These are phyloP conservation scores for Boletus subparvulus DNA, from an alignment of 768 basidiomycete genomes.

Conservation along the genomic window DNA sequence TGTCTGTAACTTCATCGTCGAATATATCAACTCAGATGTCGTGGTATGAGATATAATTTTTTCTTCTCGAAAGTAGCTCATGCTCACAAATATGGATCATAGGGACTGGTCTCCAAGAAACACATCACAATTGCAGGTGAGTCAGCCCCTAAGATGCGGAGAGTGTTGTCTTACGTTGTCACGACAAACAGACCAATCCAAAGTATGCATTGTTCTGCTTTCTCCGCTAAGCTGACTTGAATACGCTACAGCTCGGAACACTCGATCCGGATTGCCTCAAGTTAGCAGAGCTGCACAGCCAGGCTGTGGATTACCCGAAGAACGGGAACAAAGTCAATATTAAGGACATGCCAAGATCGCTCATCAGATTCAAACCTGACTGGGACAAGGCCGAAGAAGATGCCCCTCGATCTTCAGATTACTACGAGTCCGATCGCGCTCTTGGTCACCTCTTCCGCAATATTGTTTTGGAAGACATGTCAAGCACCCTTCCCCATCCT, in stretches of 20 bases:
- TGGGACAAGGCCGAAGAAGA: constrained; percentile 69
- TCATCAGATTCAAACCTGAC: constrained; percentile 74
- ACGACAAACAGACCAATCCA: constrained; percentile 62
- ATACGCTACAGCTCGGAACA: constrained; percentile 51
- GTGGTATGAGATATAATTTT: constrained; percentile 45
- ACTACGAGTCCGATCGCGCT: constrained; percentile 69
- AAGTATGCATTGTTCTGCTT: constrained; percentile 36
- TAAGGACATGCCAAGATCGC: constrained; percentile 46
- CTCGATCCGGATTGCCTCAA: constrained; percentile 53
- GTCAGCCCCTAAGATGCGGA: constrained; percentile 15
- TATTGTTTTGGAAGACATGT: constrained; percentile 45
- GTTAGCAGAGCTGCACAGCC: constrained; percentile 55
- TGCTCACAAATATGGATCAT: constrained; percentile 9
- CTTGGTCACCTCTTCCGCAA: constrained; percentile 71
- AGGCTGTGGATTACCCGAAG: constrained; percentile 82
- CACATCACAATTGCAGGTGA: constrained; percentile 70
- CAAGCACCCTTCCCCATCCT: constrained; percentile 13
- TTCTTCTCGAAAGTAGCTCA: not conserved
- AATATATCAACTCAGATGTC: constrained; percentile 83
- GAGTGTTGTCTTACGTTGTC: not conserved
- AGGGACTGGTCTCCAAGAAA: constrained; percentile 70
- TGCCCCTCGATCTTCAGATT: constrained; percentile 55
- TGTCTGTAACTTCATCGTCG: constrained; percentile 77
- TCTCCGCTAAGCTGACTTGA: not conserved
- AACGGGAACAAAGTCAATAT: constrained; percentile 67